Evolutionary conservation across 768 basidiomycete genomes (phyloP).

Genomic region (Chalciporus pseudorubinellus): DNA sequence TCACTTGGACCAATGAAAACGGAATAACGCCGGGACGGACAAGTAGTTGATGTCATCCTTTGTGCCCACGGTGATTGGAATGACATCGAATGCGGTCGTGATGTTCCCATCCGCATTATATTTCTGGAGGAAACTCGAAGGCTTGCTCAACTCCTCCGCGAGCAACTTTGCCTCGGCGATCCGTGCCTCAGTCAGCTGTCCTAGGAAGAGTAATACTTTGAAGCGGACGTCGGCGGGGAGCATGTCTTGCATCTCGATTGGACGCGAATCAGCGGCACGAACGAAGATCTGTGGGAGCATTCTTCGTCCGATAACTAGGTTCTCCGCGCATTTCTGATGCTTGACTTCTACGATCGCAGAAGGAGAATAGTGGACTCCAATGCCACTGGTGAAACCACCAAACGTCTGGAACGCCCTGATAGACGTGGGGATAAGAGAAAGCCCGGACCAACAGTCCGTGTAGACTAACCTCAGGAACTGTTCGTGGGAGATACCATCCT

Average conservation of each 20-base stretch:
- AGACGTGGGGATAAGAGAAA: not conserved
- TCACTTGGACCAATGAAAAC: slow-evolving; percentile 44
- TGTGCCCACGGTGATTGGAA: slow-evolving; percentile 25
- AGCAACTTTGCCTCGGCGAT: slow-evolving; percentile 21
- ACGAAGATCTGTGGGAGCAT: slow-evolving; percentile 37
- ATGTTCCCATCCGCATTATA: slow-evolving; percentile 21
- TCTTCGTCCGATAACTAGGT: slow-evolving; percentile 38
- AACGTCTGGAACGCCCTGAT: slow-evolving; percentile 37
- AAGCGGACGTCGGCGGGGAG: slow-evolving; percentile 39
- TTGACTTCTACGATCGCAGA: slow-evolving; percentile 35
- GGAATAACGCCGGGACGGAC: slow-evolving; percentile 33
- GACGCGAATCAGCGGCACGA: slow-evolving; percentile 36
- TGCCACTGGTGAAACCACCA: slow-evolving; percentile 38
- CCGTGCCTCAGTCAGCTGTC: slow-evolving; percentile 24
- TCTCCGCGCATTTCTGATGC: slow-evolving; percentile 31
- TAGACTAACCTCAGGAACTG: slow-evolving; percentile 34
- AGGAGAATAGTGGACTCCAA: slow-evolving; percentile 40
- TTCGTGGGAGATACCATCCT: slow-evolving; percentile 33
- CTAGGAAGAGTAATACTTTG: slow-evolving; percentile 38
- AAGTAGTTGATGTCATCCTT: slow-evolving; percentile 37
- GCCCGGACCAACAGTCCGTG: not conserved
- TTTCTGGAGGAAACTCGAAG: slow-evolving; percentile 29
- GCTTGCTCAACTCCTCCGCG: slow-evolving; percentile 27
- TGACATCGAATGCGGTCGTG: slow-evolving; percentile 32
- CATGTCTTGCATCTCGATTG: slow-evolving; percentile 40